These are phyloP conservation scores for Taiozyma onychis DNA, from an alignment of 1,139 yeast species.

Conservation along the genomic window DNA sequence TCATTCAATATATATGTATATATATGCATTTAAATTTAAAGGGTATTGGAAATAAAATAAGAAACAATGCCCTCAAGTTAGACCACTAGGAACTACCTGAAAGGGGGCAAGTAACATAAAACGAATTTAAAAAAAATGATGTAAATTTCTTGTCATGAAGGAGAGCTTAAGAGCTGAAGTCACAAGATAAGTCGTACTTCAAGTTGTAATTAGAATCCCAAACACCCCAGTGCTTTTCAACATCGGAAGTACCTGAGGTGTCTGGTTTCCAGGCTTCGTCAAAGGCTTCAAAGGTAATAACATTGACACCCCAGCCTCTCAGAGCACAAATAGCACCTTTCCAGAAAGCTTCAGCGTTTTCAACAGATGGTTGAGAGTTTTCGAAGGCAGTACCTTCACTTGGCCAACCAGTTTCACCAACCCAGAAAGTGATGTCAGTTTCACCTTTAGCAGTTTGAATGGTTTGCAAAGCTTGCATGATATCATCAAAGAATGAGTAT, in stretches of 20 bases:
- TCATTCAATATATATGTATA: not conserved
- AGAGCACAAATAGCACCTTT: slow-evolving; percentile 84
- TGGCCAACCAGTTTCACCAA: slow-evolving; percentile 99
- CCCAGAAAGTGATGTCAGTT: slow-evolving; percentile 83
- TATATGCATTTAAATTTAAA: not conserved
- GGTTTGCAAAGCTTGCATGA: slow-evolving; percentile 90
- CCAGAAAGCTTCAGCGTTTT: slow-evolving; percentile 78
- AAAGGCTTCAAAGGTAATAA: slow-evolving; percentile 86
- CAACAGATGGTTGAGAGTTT: slow-evolving; percentile 56
- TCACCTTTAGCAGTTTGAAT: slow-evolving; percentile 82
- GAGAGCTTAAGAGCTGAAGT: slow-evolving; percentile 29
- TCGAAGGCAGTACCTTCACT: slow-evolving; percentile 76
- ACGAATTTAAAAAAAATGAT: not conserved
- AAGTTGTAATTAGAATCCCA: slow-evolving; percentile 51
- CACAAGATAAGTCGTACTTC: slow-evolving; percentile 59
- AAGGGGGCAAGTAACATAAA: not conserved
- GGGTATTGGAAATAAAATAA: not conserved
- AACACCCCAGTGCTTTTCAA: slow-evolving; percentile 93
- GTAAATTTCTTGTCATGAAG: not conserved
- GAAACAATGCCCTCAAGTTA: not conserved
- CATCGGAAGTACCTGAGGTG: slow-evolving; percentile 78
- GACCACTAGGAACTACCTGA: not conserved
- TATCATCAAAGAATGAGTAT: slow-evolving; percentile 88
- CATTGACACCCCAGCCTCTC: slow-evolving; percentile 93
- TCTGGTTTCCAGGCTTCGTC: slow-evolving; percentile 96